phyloP scores from a whole-genome alignment of 2,329 filamentous ascomycete genomes.

The Aschersonia sp. region DNA sequence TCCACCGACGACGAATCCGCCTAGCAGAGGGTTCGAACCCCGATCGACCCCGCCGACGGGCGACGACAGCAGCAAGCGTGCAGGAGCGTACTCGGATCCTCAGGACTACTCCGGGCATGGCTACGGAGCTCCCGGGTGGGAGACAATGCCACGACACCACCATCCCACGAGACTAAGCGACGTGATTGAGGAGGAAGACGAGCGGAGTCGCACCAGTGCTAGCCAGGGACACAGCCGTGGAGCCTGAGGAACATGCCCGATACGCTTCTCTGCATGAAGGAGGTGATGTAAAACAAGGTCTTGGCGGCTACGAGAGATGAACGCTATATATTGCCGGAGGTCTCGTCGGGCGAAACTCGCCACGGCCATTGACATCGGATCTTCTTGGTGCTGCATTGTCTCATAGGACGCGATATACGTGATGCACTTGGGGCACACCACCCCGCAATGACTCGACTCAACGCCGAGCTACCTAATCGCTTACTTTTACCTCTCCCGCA shows the following conservation, averaged over 20 bases:
- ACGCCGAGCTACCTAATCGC: too few species aligned
- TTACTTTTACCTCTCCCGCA: too few species aligned
- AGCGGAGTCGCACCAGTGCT: conserved; percentile 61
- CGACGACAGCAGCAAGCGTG: conserved; percentile 20
- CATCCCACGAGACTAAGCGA: conserved; percentile 83
- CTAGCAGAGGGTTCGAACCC: conserved; percentile 18
- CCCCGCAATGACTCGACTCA: too few species aligned
- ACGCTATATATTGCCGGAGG: too few species aligned
- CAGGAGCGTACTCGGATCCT: conserved; percentile 23
- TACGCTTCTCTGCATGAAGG: not conserved
- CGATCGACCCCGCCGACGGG: conserved; percentile 13
- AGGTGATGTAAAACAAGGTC: not conserved
- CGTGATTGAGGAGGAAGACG: conserved; percentile 75
- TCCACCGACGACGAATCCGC: conserved; percentile 27
- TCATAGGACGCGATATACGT: too few species aligned
- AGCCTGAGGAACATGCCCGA: conserved; percentile 9
- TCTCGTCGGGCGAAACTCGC: too few species aligned
- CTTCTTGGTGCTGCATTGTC: too few species aligned
- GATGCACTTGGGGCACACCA: too few species aligned
- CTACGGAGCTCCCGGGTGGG: conserved; percentile 59
- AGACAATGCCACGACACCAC: conserved; percentile 63
- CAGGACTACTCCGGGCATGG: conserved; percentile 54
- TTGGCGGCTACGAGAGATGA: too few species aligned
- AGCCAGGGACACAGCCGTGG: conserved; percentile 48
- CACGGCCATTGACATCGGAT: too few species aligned